A percentile compares a stretch with the other conserved stretches of the same genome.
Evolutionary conservation across 139 green algal genomes (phyloP).

Genomic region (Chlamydomonas applanata): DNA sequence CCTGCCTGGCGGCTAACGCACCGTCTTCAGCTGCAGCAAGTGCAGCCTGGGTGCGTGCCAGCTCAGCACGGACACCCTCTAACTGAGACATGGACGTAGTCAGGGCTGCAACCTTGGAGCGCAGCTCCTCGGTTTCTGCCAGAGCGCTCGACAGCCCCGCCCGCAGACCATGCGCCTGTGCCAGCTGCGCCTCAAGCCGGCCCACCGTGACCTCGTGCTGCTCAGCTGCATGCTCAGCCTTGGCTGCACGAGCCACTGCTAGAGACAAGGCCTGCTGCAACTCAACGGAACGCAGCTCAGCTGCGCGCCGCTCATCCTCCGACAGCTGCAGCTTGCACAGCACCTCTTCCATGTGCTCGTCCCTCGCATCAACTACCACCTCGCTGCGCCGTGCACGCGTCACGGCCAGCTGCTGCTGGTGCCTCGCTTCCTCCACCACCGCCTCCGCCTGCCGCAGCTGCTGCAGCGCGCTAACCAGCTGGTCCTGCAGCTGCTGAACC

Average conservation of each 20-base stretch:
- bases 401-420: constrained; percentile 4
- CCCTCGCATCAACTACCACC: constrained; percentile 6
- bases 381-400: neutral
- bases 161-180: neutral
- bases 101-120: neutral
- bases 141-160: neutral
- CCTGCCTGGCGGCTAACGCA: neutral
- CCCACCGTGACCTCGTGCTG: neutral
- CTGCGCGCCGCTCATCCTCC: constrained; percentile 11
- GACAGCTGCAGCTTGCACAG: neutral
- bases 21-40: neutral
- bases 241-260: neutral
- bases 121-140: neutral
- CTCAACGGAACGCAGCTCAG: constrained; percentile 1
- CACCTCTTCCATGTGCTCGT: constrained; percentile 14
- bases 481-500: neutral
- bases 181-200: neutral
- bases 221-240: neutral
- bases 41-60: neutral
- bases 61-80: constrained; percentile 3
- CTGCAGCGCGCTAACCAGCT: neutral
- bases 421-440: neutral
- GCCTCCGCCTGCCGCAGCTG: neutral
- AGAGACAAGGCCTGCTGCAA: neutral
- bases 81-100: neutral